These are phyloP conservation scores for Nakazawaea siamensis DNA, from an alignment of 805 yeast genomes.

Conservation along the genomic window DNA sequence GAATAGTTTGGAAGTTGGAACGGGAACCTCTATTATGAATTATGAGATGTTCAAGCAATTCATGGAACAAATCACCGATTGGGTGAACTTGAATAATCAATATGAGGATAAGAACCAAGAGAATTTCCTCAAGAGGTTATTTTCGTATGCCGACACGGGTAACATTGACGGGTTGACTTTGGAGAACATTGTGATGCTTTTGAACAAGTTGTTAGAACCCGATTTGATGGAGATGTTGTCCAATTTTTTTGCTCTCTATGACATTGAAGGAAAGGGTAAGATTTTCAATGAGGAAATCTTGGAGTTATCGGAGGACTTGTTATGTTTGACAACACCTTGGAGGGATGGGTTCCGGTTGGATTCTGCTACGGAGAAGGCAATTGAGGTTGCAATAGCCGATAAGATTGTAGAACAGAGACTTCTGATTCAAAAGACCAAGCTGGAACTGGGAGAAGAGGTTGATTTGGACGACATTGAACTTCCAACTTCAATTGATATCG, in stretches of 20 bases:
- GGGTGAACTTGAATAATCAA: slow-evolving; percentile 41
- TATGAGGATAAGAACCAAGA: slow-evolving; percentile 29
- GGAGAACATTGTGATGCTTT: slow-evolving; percentile 63
- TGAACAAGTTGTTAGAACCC: slow-evolving; percentile 57
- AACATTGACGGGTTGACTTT: slow-evolving; percentile 49
- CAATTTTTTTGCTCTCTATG: slow-evolving; percentile 73
- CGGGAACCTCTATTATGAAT: slow-evolving; percentile 43
- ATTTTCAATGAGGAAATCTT: slow-evolving; percentile 75
- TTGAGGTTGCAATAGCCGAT: slow-evolving; percentile 64
- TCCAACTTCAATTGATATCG: slow-evolving; percentile 54
- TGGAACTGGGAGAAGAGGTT: slow-evolving; percentile 21
- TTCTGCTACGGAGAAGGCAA: slow-evolving; percentile 47
- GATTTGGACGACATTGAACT: slow-evolving; percentile 32
- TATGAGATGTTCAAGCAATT: slow-evolving; percentile 64
- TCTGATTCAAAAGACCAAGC: slow-evolving; percentile 21
- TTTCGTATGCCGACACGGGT: slow-evolving; percentile 49
- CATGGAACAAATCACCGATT: slow-evolving; percentile 73
- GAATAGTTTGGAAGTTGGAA: slow-evolving; percentile 20
- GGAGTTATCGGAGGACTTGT: slow-evolving; percentile 78
- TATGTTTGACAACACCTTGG: slow-evolving; percentile 80
- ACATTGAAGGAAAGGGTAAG: slow-evolving; percentile 45
- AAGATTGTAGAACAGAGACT: slow-evolving; percentile 35
- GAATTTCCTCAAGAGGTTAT: slow-evolving; percentile 55
- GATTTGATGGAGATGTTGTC: slow-evolving; percentile 77
- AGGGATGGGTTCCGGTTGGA: slow-evolving; percentile 67